A percentile compares a stretch with the other conserved stretches of the same genome.
These are phyloP conservation scores for Pestalotiopsis sp. DNA, from an alignment of 2,329 filamentous ascomycete genomes.

Conservation along the genomic window DNA sequence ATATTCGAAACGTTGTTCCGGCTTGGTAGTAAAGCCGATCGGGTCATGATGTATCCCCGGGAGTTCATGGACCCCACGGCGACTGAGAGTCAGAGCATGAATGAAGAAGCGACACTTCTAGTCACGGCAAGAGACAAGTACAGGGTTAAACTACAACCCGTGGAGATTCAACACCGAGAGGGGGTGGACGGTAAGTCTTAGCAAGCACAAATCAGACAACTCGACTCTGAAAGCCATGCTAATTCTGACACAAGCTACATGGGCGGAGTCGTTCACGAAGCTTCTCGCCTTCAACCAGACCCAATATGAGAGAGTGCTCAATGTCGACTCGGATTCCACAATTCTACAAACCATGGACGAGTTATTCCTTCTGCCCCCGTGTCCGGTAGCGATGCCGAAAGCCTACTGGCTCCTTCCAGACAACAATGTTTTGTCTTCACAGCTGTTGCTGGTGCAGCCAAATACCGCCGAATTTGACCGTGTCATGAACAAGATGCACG, in stretches of 20 bases:
- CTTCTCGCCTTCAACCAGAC: conserved; percentile 68
- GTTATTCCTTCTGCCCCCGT: conserved; percentile 64
- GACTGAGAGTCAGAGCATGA: conserved; percentile 25
- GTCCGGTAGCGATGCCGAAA: conserved; percentile 65
- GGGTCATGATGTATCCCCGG: conserved; percentile 47
- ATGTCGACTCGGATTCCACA: conserved; percentile 62
- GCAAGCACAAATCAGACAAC: conserved; percentile 27
- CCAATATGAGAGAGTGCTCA: conserved; percentile 52
- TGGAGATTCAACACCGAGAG: conserved; percentile 38
- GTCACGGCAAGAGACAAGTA: conserved; percentile 45
- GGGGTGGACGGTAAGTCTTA: conserved; percentile 26
- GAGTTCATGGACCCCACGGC: conserved; percentile 34
- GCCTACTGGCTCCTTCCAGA: conserved; percentile 68
- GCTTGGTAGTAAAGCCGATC: conserved; percentile 42
- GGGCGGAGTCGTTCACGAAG: conserved; percentile 67
- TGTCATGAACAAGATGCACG: conserved; percentile 34
- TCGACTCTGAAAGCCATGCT: neutral
- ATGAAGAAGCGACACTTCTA: conserved; percentile 34
- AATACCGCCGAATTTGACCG: conserved; percentile 47
- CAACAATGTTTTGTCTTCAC: conserved; percentile 55
- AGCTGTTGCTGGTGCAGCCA: conserved; percentile 63
- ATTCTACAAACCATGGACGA: conserved; percentile 68
- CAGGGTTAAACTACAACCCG: conserved; percentile 41
- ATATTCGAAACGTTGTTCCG: conserved; percentile 44
- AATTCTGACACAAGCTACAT: conserved; percentile 40